These are phyloP conservation scores for Citrullus colocynthis DNA, from an alignment of 306 rosid genomes.

Conservation along the genomic window DNA sequence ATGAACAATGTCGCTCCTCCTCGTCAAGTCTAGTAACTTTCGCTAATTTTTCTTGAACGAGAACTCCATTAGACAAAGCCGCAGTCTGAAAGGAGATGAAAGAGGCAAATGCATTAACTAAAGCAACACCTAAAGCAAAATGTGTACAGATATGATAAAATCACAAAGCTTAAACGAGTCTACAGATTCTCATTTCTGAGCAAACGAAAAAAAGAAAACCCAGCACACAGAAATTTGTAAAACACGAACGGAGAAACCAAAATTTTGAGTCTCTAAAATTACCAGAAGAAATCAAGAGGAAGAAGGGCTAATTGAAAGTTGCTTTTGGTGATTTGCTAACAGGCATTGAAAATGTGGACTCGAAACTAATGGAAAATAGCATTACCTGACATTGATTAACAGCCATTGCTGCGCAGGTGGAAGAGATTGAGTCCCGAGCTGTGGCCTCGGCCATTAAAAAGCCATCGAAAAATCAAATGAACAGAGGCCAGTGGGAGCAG, in stretches of 20 bases:
- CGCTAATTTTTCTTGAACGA: not conserved
- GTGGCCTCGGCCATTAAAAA: not conserved
- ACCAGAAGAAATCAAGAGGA: not conserved
- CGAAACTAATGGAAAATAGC: not conserved
- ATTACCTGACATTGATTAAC: not conserved
- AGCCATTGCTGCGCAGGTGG: not conserved
- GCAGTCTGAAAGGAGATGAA: not conserved
- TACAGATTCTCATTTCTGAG: not conserved
- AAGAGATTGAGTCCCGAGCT: not conserved
- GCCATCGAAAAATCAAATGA: not conserved
- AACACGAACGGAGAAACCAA: not conserved
- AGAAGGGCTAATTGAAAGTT: not conserved
- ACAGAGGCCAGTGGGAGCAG: not conserved
- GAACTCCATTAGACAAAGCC: not conserved
- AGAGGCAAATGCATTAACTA: not conserved
- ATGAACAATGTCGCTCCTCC: conserved; percentile 29
- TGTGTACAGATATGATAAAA: not conserved
- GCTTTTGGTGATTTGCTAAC: not conserved
- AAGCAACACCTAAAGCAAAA: not conserved
- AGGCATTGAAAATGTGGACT: not conserved
- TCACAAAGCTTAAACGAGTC: not conserved
- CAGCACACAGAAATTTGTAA: not conserved
- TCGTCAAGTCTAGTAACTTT: conserved; percentile 18
- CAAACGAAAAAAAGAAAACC: not conserved
- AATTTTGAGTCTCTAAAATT: not conserved